These are phyloP conservation scores for Rhynchosporium secalis DNA, from an alignment of 2,329 filamentous ascomycete genomes.

Conservation along the genomic window DNA sequence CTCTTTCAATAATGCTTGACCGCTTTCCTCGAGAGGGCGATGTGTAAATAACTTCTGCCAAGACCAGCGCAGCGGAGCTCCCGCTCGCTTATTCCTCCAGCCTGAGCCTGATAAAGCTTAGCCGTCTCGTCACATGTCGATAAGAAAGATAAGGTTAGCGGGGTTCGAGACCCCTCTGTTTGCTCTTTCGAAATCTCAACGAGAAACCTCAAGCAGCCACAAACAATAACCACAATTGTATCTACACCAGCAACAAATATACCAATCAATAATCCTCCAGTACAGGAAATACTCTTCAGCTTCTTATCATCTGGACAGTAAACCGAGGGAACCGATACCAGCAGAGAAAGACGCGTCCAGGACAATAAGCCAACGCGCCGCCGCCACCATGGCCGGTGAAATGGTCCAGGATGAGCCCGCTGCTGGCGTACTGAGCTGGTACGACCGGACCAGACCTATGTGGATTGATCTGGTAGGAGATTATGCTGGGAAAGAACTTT, in stretches of 20 bases:
- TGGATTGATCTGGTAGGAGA: slow-evolving; percentile 70
- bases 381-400: slow-evolving; percentile 23
- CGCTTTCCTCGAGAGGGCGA: too few relatives aligned
- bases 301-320: slow-evolving; percentile 12
- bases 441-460: slow-evolving; percentile 45
- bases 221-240: slow-evolving; percentile 25
- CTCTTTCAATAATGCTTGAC: too few relatives aligned
- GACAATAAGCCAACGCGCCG: background rate
- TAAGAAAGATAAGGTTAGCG: slow-evolving; percentile 6
- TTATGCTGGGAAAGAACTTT: slow-evolving; percentile 72
- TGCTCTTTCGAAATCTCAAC: slow-evolving; percentile 21
- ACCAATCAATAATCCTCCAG: background rate
- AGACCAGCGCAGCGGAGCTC: background rate
- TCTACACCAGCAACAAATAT: slow-evolving; percentile 10
- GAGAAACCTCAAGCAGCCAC: slow-evolving; percentile 4
- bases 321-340: slow-evolving; percentile 9
- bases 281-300: slow-evolving; percentile 7
- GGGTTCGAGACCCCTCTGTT: slow-evolving; percentile 2
- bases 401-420: slow-evolving; percentile 11
- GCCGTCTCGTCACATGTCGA: background rate
- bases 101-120: background rate
- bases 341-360: background rate
- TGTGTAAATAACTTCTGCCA: too few relatives aligned
- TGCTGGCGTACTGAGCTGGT: slow-evolving; percentile 39
- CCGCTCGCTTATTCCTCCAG: slow-evolving; percentile 2